Evolutionary conservation across 1,284 basidiomycete genomes (phyloP), one percentile per base, ranked within the genome.

Genomic region (Microbotryomycetes sp.): DNA sequence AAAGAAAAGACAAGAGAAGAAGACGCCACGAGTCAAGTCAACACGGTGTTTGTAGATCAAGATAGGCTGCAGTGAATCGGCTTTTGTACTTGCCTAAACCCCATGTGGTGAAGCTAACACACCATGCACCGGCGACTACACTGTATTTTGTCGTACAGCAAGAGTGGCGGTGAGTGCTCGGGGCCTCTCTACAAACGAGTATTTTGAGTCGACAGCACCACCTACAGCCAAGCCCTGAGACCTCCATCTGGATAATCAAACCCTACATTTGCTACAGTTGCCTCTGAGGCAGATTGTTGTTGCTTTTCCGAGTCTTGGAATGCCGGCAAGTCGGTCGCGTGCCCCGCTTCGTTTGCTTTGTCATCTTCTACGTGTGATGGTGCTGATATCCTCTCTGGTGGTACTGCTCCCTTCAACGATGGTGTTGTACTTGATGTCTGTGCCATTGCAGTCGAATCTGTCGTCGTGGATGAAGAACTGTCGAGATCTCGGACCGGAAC

Each of bases 111-210:
- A 66, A 69, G n/a, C 48, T 56, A 25, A 66, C 63, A 30, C 63
- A 64, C 59, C 63, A 70, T 1, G 64, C 66, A 3, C 68, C 68
- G 1, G 42, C 63, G 6, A 68, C 66, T 5, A 67, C 66, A 15
- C 63, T 67, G 55, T 26, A 19, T 4, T 6, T 26, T 12, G 3
- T 7, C 16, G 23, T 4, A 23, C 53, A 23, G 23, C 7, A 36
- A 25, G 15, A 9, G 5, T 6, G 31, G n/a, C 16, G 14, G 15
- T 19, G 46, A 49, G 2, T 49, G 28, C 15, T 19, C 23, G 26
- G 32, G 48, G 55, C 29, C 30, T 6, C 6, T 47, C 42, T 6
- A 23, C 42, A 28, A 19, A 48, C n/a, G 6, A 14, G 26, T 9
- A 36, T 9, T n/a, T n/a, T 26, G 16, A 15, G 15, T 14, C 31